A percentile compares a stretch with the other conserved stretches of the same genome.
Conservation (phyloP, 768 basidiomycete genomes). For the Polyporus arcularius region DNA sequence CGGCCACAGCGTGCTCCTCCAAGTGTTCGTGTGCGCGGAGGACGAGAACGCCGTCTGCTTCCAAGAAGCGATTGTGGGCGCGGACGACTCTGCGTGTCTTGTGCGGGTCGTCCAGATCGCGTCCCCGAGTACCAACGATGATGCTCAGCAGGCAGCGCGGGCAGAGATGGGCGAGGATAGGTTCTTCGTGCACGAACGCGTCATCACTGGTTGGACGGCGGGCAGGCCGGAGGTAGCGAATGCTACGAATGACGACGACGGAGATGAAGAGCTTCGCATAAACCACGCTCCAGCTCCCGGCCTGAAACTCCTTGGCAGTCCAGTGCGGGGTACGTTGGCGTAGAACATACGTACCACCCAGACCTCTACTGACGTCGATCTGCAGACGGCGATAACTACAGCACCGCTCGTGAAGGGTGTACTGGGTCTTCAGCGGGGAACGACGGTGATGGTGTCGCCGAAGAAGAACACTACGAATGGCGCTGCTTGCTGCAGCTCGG, state of each 20-base stretch:
- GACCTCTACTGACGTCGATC: background rate
- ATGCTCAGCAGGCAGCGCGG: background rate
- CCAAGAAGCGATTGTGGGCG: background rate
- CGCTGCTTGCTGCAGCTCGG: conserved; percentile 10
- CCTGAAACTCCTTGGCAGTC: conserved; percentile 11
- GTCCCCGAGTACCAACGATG: background rate
- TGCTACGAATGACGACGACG: background rate
- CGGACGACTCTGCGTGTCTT: conserved; percentile 9
- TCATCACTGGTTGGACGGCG: conserved; percentile 3
- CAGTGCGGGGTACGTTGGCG: background rate
- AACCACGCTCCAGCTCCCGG: conserved; percentile 6
- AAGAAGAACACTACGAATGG: background rate
- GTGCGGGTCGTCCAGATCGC: conserved; percentile 10
- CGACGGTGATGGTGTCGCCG: background rate
- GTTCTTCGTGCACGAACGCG: conserved; percentile 2
- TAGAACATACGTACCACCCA: too few relatives aligned
- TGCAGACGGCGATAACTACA: conserved; percentile 6
- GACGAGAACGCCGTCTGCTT: conserved; percentile 10
- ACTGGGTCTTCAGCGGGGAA: background rate
- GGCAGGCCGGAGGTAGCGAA: conserved; percentile 4
- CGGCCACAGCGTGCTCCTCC: conserved; percentile 6
- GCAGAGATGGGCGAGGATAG: conserved; percentile 3
- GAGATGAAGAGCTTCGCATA: background rate
- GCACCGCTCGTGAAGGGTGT: background rate
- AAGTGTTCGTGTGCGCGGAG: conserved; percentile 9